Base-by-base conservation (phyloP, 345 rosid genomes). In the Lumnitzera littorea region DNA sequence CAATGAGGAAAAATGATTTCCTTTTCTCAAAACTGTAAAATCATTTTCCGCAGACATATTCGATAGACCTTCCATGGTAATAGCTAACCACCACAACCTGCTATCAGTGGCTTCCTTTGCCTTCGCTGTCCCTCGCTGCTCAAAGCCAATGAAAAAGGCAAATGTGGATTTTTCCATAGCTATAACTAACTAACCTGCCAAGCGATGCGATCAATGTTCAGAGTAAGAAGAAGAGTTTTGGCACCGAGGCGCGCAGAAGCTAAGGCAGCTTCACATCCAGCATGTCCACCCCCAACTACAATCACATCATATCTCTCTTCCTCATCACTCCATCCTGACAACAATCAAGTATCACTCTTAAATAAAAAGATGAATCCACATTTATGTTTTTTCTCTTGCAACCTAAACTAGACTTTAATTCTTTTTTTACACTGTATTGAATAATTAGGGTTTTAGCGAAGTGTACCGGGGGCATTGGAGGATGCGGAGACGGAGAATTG, bases 241-340 rank as follows among this genome's bases (percentile, higher is more conserved):
- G 98, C 96, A 46, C 98, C 96, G 50, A 89, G 68, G 68, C 91
- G 82, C 56, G 98, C 96, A 50, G 98, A 87, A 3, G 98, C 88
- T 63, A 92, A 86, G 4, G 96, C 91, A 8, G 96, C 91, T 81
- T 91, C 96, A 58, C 96, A 88, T 14, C 97, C 97, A 14, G 97
- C 91, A 58, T 90, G 98, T 24, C 98, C 98, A 43, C 87, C 98
- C 63, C 95, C 96, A 63, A 92, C 95, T 64, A 92, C 98, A 49
- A 92, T 85, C 3, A 92, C 98, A 48, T 89, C 97, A 55, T 70
- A 89, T 60, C 62, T 89, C 64, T 91, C 94, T 48, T 78, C 91
- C 52, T 12, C 67, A 11, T 65, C 74, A 60, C 49, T 63, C 76
- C 76, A 61, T 12, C 72, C 87, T 73, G 74, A 74, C 70, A 75